These are phyloP conservation scores for Lichtheimia ramosa DNA, from an alignment of 371 early-diverging fungal genomes.

Conservation along the genomic window DNA sequence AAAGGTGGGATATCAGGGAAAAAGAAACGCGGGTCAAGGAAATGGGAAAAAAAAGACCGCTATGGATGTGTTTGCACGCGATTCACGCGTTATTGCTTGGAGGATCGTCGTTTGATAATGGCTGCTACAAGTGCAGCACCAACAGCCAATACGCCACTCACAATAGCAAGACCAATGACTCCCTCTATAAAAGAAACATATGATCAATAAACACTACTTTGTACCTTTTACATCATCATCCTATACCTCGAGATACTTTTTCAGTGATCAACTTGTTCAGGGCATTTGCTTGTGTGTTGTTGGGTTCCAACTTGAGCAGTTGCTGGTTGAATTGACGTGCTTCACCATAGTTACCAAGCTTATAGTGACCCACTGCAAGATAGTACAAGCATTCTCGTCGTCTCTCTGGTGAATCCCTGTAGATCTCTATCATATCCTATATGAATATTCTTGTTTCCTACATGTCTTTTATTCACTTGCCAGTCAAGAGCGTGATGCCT, in stretches of 20 bases:
- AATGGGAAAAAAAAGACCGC: neutral
- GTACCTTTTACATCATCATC: neutral
- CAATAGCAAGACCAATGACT: constrained; percentile 86
- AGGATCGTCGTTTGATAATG: constrained; percentile 23
- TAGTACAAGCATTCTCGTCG: constrained; percentile 94
- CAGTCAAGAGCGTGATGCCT: constrained; percentile 80
- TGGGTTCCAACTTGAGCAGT: constrained; percentile 80
- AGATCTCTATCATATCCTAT: constrained; percentile 66
- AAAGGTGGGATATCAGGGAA: neutral
- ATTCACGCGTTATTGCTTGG: neutral
- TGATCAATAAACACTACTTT: neutral
- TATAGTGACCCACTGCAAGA: constrained; percentile 88
- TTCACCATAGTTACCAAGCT: constrained; percentile 81
- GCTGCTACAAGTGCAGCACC: constrained; percentile 50
- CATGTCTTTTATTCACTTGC: constrained; percentile 25
- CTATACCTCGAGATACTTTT: constrained; percentile 80
- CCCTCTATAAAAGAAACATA: constrained; percentile 62
- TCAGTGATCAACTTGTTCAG: constrained; percentile 82
- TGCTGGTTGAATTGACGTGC: constrained; percentile 79
- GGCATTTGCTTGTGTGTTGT: constrained; percentile 78
- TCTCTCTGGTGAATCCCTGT: constrained; percentile 79
- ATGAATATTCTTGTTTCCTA: too few species aligned
- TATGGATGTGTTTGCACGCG: neutral
- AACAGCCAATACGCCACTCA: constrained; percentile 78
- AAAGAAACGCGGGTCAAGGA: neutral